phyloP scores from a whole-genome alignment of 305 asterid species.

The Petunia hybrid region DNA sequence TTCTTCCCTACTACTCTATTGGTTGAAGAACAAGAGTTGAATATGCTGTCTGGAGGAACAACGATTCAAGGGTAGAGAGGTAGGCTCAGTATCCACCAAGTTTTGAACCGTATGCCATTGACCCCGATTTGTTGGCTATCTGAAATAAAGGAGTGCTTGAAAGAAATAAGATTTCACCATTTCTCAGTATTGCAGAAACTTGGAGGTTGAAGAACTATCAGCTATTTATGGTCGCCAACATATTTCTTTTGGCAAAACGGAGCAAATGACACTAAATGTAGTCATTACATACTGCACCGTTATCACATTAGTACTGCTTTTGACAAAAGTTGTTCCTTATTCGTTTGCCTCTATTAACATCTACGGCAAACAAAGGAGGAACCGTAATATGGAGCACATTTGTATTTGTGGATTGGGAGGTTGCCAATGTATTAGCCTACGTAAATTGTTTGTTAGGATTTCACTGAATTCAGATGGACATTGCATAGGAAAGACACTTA shows the following conservation, averaged over 20 bases:
- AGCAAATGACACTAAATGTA: background rate
- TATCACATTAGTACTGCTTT: background rate
- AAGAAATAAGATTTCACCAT: background rate
- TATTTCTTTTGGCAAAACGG: background rate
- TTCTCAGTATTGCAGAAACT: background rate
- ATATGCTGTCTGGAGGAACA: background rate
- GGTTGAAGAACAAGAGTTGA: constrained; percentile 16
- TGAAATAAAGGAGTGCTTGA: constrained; percentile 7
- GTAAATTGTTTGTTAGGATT: background rate
- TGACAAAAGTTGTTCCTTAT: background rate
- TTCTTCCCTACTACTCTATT: background rate
- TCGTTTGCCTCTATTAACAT: background rate
- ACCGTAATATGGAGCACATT: background rate
- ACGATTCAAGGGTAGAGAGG: background rate
- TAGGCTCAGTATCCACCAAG: too few species aligned
- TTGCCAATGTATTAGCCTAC: background rate
- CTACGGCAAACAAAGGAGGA: background rate
- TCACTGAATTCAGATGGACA: background rate
- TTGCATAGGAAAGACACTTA: too few species aligned
- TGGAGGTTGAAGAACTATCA: background rate
- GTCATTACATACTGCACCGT: background rate
- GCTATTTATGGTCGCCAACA: background rate
- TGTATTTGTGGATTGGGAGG: background rate
- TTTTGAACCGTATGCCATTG: too few species aligned
- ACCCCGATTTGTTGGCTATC: too few species aligned